Percentiles rank a stretch among this genome's conserved stretches.
Conservation (phyloP, 2,329 filamentous ascomycete genomes). For the Diaporthe citrichinensis region DNA sequence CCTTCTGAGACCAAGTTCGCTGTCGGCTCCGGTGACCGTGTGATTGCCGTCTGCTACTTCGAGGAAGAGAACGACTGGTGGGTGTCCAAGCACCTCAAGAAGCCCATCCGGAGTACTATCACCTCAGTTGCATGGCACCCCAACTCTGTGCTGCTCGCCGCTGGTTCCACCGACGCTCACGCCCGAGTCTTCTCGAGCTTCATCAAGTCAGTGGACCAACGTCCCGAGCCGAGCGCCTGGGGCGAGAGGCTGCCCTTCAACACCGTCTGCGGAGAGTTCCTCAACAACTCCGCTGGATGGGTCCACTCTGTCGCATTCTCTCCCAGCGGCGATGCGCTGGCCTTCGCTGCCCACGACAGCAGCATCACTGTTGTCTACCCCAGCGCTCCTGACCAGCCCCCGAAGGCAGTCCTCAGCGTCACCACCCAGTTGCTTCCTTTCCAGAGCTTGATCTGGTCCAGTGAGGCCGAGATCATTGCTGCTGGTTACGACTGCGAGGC, state of each 20-base stretch:
- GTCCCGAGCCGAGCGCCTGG: constrained; percentile 91
- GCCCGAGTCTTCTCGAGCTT: constrained; percentile 95
- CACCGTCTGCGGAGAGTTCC: constrained; percentile 95
- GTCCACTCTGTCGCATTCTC: constrained; percentile 95
- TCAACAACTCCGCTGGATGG: constrained; percentile 98
- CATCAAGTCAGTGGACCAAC: constrained; percentile 92
- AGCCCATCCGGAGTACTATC: constrained; percentile 97
- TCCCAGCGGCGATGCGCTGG: constrained; percentile 91
- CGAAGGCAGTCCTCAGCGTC: constrained; percentile 89
- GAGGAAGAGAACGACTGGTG: constrained; percentile 99
- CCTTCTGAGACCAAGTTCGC: constrained; percentile 98
- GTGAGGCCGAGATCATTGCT: constrained; percentile 93
- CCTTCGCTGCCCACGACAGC: constrained; percentile 95
- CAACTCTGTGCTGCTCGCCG: constrained; percentile 94
- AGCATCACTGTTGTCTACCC: constrained; percentile 98
- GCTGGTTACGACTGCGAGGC: constrained; percentile 93
- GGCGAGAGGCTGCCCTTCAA: constrained; percentile 97
- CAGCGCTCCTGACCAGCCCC: constrained; percentile 89
- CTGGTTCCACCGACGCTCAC: constrained; percentile 97
- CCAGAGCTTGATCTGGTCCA: constrained; percentile 92
- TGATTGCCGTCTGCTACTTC: constrained; percentile 98
- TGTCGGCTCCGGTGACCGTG: constrained; percentile 93
- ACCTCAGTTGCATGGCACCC: constrained; percentile 97
- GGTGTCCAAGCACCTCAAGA: constrained; percentile 99
- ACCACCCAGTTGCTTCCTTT: constrained; percentile 93